Base-by-base conservation (phyloP, 306 rosid species). In the Psophocarpus tetragonolobus region DNA sequence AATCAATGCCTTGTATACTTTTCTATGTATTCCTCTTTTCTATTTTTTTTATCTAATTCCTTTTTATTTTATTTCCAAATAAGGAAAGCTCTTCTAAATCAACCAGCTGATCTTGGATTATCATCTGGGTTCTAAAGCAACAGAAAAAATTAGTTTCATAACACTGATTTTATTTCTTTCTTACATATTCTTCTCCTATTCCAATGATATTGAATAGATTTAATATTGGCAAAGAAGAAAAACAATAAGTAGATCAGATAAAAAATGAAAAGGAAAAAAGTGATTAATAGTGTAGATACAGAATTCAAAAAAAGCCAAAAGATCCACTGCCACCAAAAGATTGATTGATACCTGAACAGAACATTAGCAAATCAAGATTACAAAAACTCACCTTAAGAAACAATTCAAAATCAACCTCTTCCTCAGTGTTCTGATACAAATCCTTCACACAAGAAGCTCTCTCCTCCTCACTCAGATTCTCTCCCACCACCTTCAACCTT, bases 331-430 rank as follows among this genome's bases (percentile, higher is more conserved):
- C 44, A 9, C 77, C 5, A 73, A 53, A 68, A 77, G 61, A 72
- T 14, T 33, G 61, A 72, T 14, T 33, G 74, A 84, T 32, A 60
- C 17, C n/a, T 60, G 33, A 81, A 21, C 18, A 68, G 41, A 35
- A 6, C 33, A 44, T 20, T 20, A 79, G 1, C 56, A 65, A 78
- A 81, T 85, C 62, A 29, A 78, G 32, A 54, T 66, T 14, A 35
- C 5, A 68, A 44, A 47, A 54, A 71, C 92, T 23, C 27, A 92
- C 98, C 92, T 86, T 89, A 73, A 94, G 97, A 84, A 94, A 94
- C 77, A 88, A 83, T 81, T 94, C 98, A 78, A 92, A 94, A 84
- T 92, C 97, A 24, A 92, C 97, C 32, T 92, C 97, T 4, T 92
- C 92, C 21, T 92, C 97, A 6, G 80, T 85, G 47, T 87, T 92